Base-by-base conservation (phyloP, 768 basidiomycete genomes). In the Termitomyces sp. region DNA sequence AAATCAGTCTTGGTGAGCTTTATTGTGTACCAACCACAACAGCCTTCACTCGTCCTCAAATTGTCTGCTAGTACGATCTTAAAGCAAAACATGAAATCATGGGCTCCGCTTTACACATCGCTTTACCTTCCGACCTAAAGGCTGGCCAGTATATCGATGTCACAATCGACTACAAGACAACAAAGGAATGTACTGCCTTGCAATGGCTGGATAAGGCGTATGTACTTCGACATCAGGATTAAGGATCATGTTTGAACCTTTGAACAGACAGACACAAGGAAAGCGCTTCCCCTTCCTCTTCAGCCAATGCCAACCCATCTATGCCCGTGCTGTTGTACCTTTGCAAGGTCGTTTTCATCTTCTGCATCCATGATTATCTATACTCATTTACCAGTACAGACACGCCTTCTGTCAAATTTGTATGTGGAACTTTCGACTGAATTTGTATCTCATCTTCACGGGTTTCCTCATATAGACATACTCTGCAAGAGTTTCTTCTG, bases 301-400 rank as follows among this genome's bases (percentile, higher is more conserved):
- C 75, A 93, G 91, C 59, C 95, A 97, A 65, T 92, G 89, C 65
- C 94, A 97, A 62, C 92, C 95, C 3, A 96, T 94, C 63, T 88
- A 95, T 66, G 90, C 90, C 2, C 84, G 94, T 30, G 80, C 86
- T 3, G 71, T 96, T 43, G 80, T 83, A 0, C 94, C 94, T 2
- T 66, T 92, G 57, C 93, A 95, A 80, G 88, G 88, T 84, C 43
- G 32, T 18, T 51, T 45, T 47, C 20, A 24, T 57, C 28, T 32
- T 41, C 43, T 6, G 6, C 14, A 22, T 38, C 9, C 32, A 22
- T 8, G 54, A 22, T 2, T 32, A 33, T 33, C 7, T 60, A 3
- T 28, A 40, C 56, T 55, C 1, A 51, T 16, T 45, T 40, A 2
- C 58, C 3, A 36, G 9, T 38, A 9, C 63, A 87, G 95, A 98